phyloP scores from a whole-genome alignment of 768 basidiomycete genomes.

The Leucocoprinus birnbaumii region DNA sequence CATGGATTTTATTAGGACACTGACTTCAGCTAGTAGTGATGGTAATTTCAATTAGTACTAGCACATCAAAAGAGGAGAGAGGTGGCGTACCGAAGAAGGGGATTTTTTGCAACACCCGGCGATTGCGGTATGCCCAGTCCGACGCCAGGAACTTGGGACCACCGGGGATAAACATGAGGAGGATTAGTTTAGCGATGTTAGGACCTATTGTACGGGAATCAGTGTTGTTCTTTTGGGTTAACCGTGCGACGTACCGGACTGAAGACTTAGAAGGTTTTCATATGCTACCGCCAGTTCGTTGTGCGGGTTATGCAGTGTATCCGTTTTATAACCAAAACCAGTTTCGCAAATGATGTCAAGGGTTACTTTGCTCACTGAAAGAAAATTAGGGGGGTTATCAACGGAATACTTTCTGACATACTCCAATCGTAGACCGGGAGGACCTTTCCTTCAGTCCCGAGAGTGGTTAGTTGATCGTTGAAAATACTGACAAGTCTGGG shows the following conservation, averaged over 20 bases:
- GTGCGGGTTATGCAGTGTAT: conserved; percentile 32
- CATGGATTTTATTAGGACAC: conserved; percentile 27
- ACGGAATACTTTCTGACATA: conserved; percentile 2
- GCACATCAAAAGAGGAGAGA: background rate
- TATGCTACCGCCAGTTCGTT: conserved; percentile 37
- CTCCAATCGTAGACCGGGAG: conserved; percentile 35
- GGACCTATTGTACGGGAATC: conserved; percentile 13
- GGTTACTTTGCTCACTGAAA: conserved; percentile 35
- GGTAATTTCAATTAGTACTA: background rate
- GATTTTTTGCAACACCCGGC: conserved; percentile 16
- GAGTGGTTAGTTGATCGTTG: background rate
- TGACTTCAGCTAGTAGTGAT: conserved; percentile 3
- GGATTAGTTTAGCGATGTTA: conserved; percentile 28
- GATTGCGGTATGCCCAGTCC: conserved; percentile 26
- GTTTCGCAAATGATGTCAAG: conserved; percentile 41
- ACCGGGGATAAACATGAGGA: conserved; percentile 27
- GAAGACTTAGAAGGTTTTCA: conserved; percentile 27
- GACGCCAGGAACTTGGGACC: conserved; percentile 19
- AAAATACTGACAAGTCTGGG: conserved; percentile 19
- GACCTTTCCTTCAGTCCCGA: conserved; percentile 20
- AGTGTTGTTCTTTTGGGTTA: background rate
- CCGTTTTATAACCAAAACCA: conserved; percentile 35
- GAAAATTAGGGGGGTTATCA: background rate
- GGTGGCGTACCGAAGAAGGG: conserved; percentile 14
- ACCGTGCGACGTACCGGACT: conserved; percentile 22